Evolutionary conservation across 2,329 filamentous ascomycete species (phyloP).

Genomic region (Harringtonia aguacate): DNA sequence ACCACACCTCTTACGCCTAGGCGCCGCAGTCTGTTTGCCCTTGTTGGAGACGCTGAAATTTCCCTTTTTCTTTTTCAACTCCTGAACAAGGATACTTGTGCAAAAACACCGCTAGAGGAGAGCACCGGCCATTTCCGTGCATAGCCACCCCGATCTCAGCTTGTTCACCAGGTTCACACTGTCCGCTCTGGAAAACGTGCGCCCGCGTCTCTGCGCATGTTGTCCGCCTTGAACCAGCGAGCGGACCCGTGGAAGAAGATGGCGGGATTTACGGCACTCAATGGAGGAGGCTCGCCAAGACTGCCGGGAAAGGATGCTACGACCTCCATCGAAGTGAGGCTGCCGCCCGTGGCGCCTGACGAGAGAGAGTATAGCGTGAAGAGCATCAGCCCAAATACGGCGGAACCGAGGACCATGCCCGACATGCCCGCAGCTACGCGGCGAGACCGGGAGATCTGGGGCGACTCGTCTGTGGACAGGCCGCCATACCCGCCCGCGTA

Average conservation of each 20-base stretch:
- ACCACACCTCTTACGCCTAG: neutral
- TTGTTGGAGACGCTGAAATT: too few species aligned
- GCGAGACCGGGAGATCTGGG: slow-evolving; percentile 29
- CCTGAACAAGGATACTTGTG: too few species aligned
- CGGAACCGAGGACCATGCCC: slow-evolving; percentile 15
- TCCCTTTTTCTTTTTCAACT: too few species aligned
- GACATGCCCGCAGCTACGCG: slow-evolving; percentile 17
- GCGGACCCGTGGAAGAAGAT: slow-evolving; percentile 23
- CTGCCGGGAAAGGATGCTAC: slow-evolving; percentile 3
- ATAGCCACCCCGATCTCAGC: too few species aligned
- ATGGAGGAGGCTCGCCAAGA: slow-evolving; percentile 32
- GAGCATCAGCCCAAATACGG: slow-evolving; percentile 6
- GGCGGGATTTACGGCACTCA: slow-evolving; percentile 42
- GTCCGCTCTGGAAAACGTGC: too few species aligned
- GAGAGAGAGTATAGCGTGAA: slow-evolving; percentile 18
- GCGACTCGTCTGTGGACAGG: slow-evolving; percentile 28
- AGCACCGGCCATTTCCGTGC: too few species aligned
- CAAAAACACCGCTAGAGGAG: too few species aligned
- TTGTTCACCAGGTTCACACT: too few species aligned
- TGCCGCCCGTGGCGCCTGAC: slow-evolving; percentile 21
- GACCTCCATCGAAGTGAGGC: slow-evolving; percentile 9
- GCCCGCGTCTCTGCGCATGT: slow-evolving; percentile 3
- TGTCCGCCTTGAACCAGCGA: slow-evolving; percentile 5
- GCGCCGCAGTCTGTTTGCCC: too few species aligned
- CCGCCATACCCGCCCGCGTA: slow-evolving; percentile 27